Base-by-base conservation (phyloP, 1,284 basidiomycete species). In the Sporisorium reilianum region DNA sequence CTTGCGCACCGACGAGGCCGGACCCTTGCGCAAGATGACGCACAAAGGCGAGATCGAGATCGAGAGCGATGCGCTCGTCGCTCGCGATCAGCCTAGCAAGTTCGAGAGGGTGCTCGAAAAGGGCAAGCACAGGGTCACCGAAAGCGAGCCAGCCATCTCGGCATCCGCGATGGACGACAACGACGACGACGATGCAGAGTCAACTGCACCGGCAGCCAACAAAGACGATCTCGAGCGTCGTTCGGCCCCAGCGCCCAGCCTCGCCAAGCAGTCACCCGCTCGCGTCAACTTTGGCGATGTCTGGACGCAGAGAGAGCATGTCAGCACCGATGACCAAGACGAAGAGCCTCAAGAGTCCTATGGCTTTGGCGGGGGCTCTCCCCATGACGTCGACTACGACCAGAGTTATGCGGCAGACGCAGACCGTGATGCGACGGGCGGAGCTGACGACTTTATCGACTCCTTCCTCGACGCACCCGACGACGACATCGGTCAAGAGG, bases 31-130 rank as follows among this genome's bases (percentile, higher is more conserved):
- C 54, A 84, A 84, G 68, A 80, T 84, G 50, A 84, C 82, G n/a
- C 83, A 84, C 71, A 84, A 84, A 59, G 83, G 83, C 57, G 83
- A 84, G 70, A 68, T 82, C 32, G 80, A 84, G 64, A 80, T 84
- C 53, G 82, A 84, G 55, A 72, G 64, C 52, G 81, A 82, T 38
- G 44, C 61, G 3, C 38, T 53, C 22, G 38, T 32, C 6, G 30
- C 52, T 26, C 61, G 60, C 25, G 73, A 78, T 28, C 62, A 68
- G 46, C 42, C 54, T 22, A 52, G 55, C 51, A 68, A 67, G 40
- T 68, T 64, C 32, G 56, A 56, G 12, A 55, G 42, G 20, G 36
- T 28, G 18, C 18, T 38, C 26, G 49, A 44, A 32, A 7, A 41
- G 9, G 41, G 23, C 9, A 18, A 40, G 36, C 42, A 25, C 11